Evolutionary conservation across 805 yeast genomes (phyloP).

Genomic region (Wickerhamiella dianesei): DNA sequence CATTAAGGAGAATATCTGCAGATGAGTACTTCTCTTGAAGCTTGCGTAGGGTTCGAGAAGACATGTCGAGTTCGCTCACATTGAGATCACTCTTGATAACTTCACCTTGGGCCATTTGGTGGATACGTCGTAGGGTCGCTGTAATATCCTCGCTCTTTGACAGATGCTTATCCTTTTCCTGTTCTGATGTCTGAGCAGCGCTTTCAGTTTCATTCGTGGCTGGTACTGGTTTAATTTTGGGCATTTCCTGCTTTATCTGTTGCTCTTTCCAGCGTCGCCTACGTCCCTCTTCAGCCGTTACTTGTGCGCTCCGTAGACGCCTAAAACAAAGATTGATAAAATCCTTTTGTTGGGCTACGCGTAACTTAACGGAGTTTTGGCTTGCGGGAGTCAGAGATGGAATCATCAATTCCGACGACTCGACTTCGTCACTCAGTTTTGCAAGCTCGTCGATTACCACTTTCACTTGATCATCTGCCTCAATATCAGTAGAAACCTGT

Average conservation of each 20-base stretch:
- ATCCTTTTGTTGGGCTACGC: background rate
- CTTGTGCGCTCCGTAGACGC: constrained; percentile 19
- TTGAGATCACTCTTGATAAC: constrained; percentile 27
- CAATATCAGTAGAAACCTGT: background rate
- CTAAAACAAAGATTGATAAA: constrained; percentile 6
- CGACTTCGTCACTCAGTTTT: constrained; percentile 9
- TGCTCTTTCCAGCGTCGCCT: background rate
- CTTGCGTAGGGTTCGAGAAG: constrained; percentile 24
- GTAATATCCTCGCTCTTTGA: constrained; percentile 21
- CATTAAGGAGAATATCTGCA: constrained; percentile 26
- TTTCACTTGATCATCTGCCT: background rate
- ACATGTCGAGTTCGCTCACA: constrained; percentile 27
- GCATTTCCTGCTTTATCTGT: background rate
- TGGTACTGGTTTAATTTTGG: background rate
- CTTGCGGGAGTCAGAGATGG: background rate
- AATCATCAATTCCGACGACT: constrained; percentile 4
- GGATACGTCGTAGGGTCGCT: constrained; percentile 22
- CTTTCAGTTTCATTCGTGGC: background rate
- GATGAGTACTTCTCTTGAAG: constrained; percentile 26
- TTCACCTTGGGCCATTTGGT: constrained; percentile 27
- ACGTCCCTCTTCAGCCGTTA: constrained; percentile 6
- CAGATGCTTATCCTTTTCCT: constrained; percentile 9
- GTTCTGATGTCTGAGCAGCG: constrained; percentile 2
- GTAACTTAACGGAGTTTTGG: background rate
- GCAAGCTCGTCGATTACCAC: constrained; percentile 8